Percentiles rank a stretch among this genome's conserved stretches.
phyloP scores from a whole-genome alignment of 2,329 filamentous ascomycete genomes.

The Cladosporium sp. region DNA sequence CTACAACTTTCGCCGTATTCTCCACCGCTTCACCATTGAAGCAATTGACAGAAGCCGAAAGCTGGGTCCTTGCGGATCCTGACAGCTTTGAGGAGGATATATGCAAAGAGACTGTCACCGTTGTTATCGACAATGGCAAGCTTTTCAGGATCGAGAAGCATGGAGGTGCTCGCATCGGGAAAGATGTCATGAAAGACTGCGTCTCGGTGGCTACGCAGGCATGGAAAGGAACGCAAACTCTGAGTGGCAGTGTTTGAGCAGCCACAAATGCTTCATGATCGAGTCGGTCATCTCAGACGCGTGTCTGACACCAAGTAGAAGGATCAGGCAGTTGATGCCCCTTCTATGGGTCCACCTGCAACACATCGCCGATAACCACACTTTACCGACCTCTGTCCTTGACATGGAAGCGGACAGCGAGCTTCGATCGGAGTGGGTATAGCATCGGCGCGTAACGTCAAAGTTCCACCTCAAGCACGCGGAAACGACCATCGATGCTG shows the following conservation, averaged over 20 bases:
- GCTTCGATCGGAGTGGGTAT: too few species aligned
- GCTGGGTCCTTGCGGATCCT: constrained; percentile 80
- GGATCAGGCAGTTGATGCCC: too few species aligned
- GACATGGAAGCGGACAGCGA: too few species aligned
- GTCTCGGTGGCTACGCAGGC: constrained; percentile 30
- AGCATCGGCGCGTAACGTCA: too few species aligned
- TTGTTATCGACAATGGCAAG: constrained; percentile 52
- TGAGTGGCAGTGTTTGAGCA: constrained; percentile 23
- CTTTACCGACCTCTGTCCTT: too few species aligned
- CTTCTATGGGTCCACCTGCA: too few species aligned
- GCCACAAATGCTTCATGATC: too few species aligned
- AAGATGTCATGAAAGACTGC: constrained; percentile 57
- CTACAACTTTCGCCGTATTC: constrained; percentile 76
- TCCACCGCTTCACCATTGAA: constrained; percentile 50
- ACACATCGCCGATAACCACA: too few species aligned
- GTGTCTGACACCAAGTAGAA: too few species aligned
- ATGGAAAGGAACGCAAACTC: background rate
- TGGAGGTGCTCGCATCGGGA: constrained; percentile 69
- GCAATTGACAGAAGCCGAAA: constrained; percentile 38
- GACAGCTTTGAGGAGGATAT: constrained; percentile 85
- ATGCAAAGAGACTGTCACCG: constrained; percentile 75
- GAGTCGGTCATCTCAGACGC: too few species aligned
- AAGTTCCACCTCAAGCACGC: too few species aligned
- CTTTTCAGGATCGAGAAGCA: constrained; percentile 76
- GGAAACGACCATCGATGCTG: too few species aligned